Base-by-base conservation (phyloP, 768 basidiomycete genomes). In the Rossbeevera mucosa region DNA sequence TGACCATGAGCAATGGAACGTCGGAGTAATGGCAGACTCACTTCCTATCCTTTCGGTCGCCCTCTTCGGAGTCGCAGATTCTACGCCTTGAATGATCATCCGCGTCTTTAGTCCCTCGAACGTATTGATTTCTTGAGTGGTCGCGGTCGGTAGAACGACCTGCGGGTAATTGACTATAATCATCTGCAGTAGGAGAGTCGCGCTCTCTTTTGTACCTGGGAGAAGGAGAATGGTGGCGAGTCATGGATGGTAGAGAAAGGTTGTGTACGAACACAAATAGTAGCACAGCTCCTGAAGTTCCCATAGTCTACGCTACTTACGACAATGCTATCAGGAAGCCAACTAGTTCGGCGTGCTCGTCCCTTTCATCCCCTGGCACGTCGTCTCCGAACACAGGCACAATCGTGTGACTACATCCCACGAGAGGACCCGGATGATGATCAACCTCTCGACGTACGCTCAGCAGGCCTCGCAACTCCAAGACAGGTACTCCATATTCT, bases 391-490 rank as follows among this genome's bases (percentile, higher is more conserved):
- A 85, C 85, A 14, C 83, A 86, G 63, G 74, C 82, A 9, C 74
- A 78, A n/a, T 51, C 61, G 12, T 76, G 74, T 46, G 78, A 82
- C 53, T 71, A 72, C 51, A 47, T 53, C 24, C 48, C 59, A 52
- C 59, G 61, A 48, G 71, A 72, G 31, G 70, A 68, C 29, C 54
- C 59, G 21, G 66, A 68, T 38, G 66, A 68, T 38, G 69, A 71
- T 44, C 47, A 57, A 31, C 64, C 71, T n/a, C 62, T 63, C 53
- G 59, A 11, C 36, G 18, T 64, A 30, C 68, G 69, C 50, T 74
- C 77, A 21, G 75, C 79, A 38, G 74, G 77, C 24, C 66, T 79
- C 47, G 82, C 85, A 13, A 91, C 87, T 18, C 80, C 80, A 16
- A 72, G 72, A 58, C 77, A 82, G 74, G 80, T 76, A 54, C 41